Percentiles rank a stretch among this genome's conserved stretches.
phyloP scores from a whole-genome alignment of 768 basidiomycete species.

The Fomitopsis serialis region DNA sequence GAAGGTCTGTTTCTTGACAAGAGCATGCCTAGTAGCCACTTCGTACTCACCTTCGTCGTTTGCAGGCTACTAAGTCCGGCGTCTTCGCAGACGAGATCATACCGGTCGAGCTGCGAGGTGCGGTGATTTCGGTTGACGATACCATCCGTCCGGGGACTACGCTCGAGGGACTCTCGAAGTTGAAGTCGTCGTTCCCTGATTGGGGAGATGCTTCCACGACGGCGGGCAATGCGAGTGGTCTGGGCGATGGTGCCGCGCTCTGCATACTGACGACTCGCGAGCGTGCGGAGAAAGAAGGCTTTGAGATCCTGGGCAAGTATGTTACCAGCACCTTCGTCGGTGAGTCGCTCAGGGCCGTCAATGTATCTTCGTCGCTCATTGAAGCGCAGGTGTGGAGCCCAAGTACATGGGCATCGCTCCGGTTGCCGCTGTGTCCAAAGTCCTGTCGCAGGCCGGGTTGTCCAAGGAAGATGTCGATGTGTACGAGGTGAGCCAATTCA shows the following conservation, averaged over 20 bases:
- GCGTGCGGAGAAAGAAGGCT: constrained; percentile 68
- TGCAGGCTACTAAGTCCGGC: constrained; percentile 55
- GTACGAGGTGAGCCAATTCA: constrained; percentile 56
- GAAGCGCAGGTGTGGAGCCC: constrained; percentile 60
- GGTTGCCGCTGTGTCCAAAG: constrained; percentile 63
- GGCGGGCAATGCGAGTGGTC: constrained; percentile 81
- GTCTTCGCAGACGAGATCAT: constrained; percentile 86
- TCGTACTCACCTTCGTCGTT: background rate
- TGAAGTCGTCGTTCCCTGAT: constrained; percentile 85
- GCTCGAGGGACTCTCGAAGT: constrained; percentile 61
- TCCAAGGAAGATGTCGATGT: constrained; percentile 70
- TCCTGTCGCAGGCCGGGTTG: constrained; percentile 56
- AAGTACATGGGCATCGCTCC: constrained; percentile 77
- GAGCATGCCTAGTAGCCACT: background rate
- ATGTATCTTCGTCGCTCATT: background rate
- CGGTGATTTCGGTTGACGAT: constrained; percentile 69
- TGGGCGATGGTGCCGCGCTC: constrained; percentile 91
- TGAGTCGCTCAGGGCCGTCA: constrained; percentile 25
- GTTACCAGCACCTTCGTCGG: constrained; percentile 75
- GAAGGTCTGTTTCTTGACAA: constrained; percentile 33
- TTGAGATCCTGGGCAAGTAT: constrained; percentile 81
- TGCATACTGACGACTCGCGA: constrained; percentile 78
- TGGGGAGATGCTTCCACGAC: constrained; percentile 72
- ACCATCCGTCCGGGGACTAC: constrained; percentile 86
- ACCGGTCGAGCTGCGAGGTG: constrained; percentile 72